Evolutionary conservation across 164 flowering plant species (phyloP).

Genomic region (Liquidambar formosana): DNA sequence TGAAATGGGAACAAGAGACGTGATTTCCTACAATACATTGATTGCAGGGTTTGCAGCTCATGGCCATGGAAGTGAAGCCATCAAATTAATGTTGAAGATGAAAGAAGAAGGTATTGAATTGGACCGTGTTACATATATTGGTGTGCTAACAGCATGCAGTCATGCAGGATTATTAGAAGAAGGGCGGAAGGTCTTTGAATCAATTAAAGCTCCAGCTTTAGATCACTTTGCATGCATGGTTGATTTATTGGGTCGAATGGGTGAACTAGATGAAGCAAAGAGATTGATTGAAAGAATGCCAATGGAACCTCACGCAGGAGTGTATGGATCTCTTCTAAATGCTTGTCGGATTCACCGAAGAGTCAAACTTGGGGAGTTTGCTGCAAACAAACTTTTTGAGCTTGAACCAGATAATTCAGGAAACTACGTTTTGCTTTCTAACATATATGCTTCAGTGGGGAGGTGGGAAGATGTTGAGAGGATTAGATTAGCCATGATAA

Average conservation of each 20-base stretch:
- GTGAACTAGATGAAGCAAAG: slow-evolving; percentile 63
- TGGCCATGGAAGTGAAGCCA: slow-evolving; percentile 54
- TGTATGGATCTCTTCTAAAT: slow-evolving; percentile 67
- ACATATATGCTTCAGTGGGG: slow-evolving; percentile 59
- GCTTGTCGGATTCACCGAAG: slow-evolving; percentile 56
- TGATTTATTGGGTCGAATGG: slow-evolving; percentile 67
- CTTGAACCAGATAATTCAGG: slow-evolving; percentile 73
- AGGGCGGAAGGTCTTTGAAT: slow-evolving; percentile 56
- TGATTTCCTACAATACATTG: slow-evolving; percentile 66
- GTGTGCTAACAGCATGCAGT: slow-evolving; percentile 79
- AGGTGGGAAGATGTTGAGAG: slow-evolving; percentile 61
- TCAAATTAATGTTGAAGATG: slow-evolving; percentile 47
- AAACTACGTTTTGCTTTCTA: slow-evolving; percentile 63
- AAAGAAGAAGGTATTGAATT: slow-evolving; percentile 49
- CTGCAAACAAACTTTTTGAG: slow-evolving; percentile 59
- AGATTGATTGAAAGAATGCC: slow-evolving; percentile 51
- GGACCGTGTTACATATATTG: slow-evolving; percentile 60
- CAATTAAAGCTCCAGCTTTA: slow-evolving; percentile 44
- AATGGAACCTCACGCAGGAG: slow-evolving; percentile 60
- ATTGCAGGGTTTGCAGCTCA: slow-evolving; percentile 70
- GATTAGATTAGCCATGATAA: slow-evolving; percentile 43
- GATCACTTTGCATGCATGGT: slow-evolving; percentile 85
- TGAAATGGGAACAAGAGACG: slow-evolving; percentile 52
- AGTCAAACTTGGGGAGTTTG: slow-evolving; percentile 56
- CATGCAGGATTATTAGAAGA: slow-evolving; percentile 62